Conservation (phyloP, 106 monocot species). For the Acorus gramineus region DNA sequence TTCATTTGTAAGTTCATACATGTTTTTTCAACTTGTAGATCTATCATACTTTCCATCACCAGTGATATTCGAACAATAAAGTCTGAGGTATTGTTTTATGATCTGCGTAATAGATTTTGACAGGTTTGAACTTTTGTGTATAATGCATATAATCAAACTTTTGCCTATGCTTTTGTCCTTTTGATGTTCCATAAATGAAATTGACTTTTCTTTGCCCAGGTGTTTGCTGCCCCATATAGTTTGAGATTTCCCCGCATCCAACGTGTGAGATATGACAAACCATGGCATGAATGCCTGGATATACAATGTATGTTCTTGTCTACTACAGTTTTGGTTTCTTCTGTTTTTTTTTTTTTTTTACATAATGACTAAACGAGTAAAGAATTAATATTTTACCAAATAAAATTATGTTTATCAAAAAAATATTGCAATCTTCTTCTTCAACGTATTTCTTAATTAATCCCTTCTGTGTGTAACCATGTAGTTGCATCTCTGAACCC, state of each 20-base stretch:
- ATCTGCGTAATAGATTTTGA: not conserved
- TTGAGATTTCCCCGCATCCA: conserved; percentile 96
- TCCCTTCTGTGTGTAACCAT: no score
- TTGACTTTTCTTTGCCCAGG: conserved; percentile 31
- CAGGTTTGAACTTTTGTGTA: not conserved
- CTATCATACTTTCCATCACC: conserved; percentile 76
- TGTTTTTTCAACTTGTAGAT: conserved; percentile 44
- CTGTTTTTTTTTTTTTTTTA: not conserved
- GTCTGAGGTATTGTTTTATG: conserved; percentile 57
- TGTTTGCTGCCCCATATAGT: conserved; percentile 90
- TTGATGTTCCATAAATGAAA: not conserved
- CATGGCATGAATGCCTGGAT: conserved; percentile 99
- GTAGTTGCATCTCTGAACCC: no score
- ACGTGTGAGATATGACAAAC: conserved; percentile 94
- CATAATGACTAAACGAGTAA: no score
- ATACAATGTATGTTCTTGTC: conserved; percentile 55
- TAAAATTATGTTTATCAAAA: no score
- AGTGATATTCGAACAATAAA: conserved; percentile 97
- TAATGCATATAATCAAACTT: not conserved
- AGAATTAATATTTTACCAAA: no score
- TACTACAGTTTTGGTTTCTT: not conserved
- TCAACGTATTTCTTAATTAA: no score
- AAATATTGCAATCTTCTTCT: no score
- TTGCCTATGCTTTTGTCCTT: not conserved
- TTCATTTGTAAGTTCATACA: not conserved